Evolutionary conservation across 148 eudicot species (phyloP).

Genomic region (Arctostaphylos glauca): DNA sequence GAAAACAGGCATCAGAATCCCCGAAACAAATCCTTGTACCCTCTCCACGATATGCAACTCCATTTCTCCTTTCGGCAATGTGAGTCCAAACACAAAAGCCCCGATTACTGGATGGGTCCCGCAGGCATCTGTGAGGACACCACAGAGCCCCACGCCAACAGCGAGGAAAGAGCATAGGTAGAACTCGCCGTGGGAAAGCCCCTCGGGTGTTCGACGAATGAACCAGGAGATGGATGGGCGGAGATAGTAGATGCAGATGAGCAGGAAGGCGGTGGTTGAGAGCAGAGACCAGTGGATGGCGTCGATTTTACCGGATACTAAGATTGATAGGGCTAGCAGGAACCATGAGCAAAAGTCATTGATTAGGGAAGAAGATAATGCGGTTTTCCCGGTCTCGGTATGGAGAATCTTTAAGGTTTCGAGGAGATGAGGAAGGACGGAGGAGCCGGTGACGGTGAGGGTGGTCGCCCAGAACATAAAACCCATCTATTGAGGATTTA

Average conservation of each 20-base stretch:
- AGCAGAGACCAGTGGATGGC: neutral
- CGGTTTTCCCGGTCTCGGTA: conserved; percentile 27
- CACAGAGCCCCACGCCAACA: conserved; percentile 34
- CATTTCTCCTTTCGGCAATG: conserved; percentile 46
- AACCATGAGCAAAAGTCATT: conserved; percentile 29
- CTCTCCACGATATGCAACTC: conserved; percentile 36
- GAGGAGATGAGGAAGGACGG: conserved; percentile 29
- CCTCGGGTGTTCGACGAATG: conserved; percentile 23
- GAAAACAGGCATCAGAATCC: conserved; percentile 57
- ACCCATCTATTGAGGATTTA: neutral
- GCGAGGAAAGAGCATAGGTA: conserved; percentile 30
- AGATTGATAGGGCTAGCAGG: conserved; percentile 16
- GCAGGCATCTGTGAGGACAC: conserved; percentile 29
- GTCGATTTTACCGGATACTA: conserved; percentile 3
- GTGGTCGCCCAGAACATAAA: conserved; percentile 34
- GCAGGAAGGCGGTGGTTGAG: conserved; percentile 10
- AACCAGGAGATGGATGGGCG: conserved; percentile 37
- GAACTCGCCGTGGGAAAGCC: conserved; percentile 36
- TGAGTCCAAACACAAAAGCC: conserved; percentile 50
- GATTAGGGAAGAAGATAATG: conserved; percentile 22
- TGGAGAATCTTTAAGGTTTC: conserved; percentile 33
- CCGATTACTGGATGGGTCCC: conserved; percentile 56
- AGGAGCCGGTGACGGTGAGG: conserved; percentile 27
- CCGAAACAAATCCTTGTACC: conserved; percentile 57
- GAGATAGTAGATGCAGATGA: conserved; percentile 21